Conservation (phyloP, 106 monocot species). For the Acorus gramineus region DNA sequence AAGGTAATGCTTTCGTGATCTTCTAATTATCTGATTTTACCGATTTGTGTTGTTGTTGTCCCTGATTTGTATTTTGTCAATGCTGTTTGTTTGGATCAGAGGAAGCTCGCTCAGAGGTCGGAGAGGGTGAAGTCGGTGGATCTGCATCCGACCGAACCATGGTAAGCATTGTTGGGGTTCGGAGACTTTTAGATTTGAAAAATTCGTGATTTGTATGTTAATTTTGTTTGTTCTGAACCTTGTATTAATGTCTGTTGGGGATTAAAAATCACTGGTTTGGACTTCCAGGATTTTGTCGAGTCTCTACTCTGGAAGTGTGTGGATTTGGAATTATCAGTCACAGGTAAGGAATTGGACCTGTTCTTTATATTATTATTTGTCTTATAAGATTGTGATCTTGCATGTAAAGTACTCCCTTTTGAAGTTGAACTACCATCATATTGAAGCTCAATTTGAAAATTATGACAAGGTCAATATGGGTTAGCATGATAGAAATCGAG, state of each 20-base stretch:
- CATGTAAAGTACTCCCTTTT: no score
- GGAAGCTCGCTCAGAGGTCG: slow-evolving; percentile 65
- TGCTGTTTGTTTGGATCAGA: slow-evolving; percentile 27
- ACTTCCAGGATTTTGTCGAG: slow-evolving; percentile 79
- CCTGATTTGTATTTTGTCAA: neutral
- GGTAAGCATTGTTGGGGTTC: slow-evolving; percentile 26
- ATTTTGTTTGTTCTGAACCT: neutral
- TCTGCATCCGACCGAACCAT: slow-evolving; percentile 89
- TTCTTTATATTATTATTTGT: no score
- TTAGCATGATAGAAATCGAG: no score
- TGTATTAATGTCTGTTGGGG: no score
- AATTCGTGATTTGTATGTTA: neutral
- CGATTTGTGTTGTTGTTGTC: neutral
- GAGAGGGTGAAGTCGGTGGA: slow-evolving; percentile 76
- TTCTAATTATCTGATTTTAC: neutral
- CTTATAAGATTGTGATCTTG: no score
- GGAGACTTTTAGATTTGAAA: neutral
- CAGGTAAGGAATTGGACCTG: slow-evolving; percentile 35
- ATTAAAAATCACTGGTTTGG: no score
- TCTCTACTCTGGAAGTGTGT: slow-evolving; percentile 90
- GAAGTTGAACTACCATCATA: no score
- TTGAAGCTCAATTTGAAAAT: no score
- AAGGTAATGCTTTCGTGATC: slow-evolving; percentile 28
- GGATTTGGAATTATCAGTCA: slow-evolving; percentile 82
- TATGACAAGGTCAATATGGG: no score